Conservation (phyloP, 495 filamentous ascomycete species). For the Daldinia decipiens region DNA sequence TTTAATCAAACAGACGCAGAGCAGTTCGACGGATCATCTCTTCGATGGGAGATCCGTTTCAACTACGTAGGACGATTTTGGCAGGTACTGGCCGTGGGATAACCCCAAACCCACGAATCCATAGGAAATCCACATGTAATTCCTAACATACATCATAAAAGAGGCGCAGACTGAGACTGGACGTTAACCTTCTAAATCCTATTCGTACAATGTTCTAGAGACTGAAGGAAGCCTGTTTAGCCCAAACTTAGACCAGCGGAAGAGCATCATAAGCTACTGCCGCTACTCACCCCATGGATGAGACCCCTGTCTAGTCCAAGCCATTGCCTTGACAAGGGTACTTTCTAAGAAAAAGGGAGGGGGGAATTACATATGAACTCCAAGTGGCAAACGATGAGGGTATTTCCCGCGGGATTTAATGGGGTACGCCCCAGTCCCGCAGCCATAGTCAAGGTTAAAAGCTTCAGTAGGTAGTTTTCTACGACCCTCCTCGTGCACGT, state of each 20-base stretch:
- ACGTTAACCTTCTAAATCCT: background rate
- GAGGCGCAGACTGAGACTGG: conserved; percentile 15
- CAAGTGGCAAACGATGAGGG: conserved; percentile 17
- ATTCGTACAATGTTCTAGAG: conserved; percentile 2
- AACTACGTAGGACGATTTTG: conserved; percentile 12
- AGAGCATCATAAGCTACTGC: conserved; percentile 1
- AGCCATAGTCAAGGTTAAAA: conserved; percentile 9
- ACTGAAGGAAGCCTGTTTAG: conserved; percentile 2
- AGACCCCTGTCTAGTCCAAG: conserved; percentile 4
- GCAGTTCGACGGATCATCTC: conserved; percentile 8
- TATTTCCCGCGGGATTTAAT: conserved; percentile 6
- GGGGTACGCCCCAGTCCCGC: conserved; percentile 21
- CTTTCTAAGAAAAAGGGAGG: conserved; percentile 5
- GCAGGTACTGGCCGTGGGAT: conserved; percentile 19
- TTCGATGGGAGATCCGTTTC: background rate
- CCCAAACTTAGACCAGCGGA: conserved; percentile 11
- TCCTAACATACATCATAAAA: background rate
- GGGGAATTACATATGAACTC: conserved; percentile 7
- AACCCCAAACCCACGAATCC: conserved; percentile 7
- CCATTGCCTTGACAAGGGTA: background rate
- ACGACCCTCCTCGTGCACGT: conserved; percentile 3
- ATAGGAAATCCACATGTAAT: background rate
- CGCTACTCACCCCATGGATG: background rate
- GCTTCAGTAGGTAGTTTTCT: conserved; percentile 6
- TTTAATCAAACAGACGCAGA: conserved; percentile 24